Conservation (phyloP, 2,329 filamentous ascomycete genomes). For the Aspergillus sp. region DNA sequence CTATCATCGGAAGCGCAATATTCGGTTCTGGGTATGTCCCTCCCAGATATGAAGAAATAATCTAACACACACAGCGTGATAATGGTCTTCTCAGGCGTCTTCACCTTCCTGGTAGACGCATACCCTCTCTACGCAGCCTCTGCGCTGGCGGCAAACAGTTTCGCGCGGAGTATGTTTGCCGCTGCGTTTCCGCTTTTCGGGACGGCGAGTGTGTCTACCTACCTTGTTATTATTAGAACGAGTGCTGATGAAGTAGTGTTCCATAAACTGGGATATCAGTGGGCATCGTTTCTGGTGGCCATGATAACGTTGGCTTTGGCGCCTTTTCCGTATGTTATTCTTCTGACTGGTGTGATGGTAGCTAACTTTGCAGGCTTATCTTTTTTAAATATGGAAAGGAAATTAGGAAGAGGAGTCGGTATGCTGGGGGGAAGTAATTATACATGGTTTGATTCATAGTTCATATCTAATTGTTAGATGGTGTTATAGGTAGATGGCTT, state of each 20-base stretch:
- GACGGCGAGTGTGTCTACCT: conserved; percentile 44
- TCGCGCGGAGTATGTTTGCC: conserved; percentile 72
- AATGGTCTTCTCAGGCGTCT: conserved; percentile 76
- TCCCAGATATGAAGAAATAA: conserved; percentile 20
- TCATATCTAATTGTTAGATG: too few species aligned
- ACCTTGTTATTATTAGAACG: neutral
- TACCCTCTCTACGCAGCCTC: conserved; percentile 45
- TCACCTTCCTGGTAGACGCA: conserved; percentile 75
- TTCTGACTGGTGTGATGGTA: neutral
- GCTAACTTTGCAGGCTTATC: conserved; percentile 28
- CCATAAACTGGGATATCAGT: conserved; percentile 41
- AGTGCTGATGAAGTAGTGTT: conserved; percentile 33
- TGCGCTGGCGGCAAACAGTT: conserved; percentile 78
- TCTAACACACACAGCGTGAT: conserved; percentile 53
- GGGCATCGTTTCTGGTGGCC: conserved; percentile 41
- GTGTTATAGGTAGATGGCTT: too few species aligned
- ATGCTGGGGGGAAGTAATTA: conserved; percentile 20
- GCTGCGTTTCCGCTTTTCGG: conserved; percentile 74
- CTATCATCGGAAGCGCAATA: conserved; percentile 66
- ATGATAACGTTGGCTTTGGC: conserved; percentile 41
- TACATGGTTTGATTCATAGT: too few species aligned
- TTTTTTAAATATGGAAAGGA: conserved; percentile 40
- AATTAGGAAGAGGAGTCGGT: conserved; percentile 38
- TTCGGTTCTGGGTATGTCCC: conserved; percentile 65
- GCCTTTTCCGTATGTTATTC: conserved; percentile 41